A percentile compares a stretch with the other conserved stretches of the same genome.
Evolutionary conservation across 805 yeast species (phyloP).

Genomic region (Hanseniaspora thailandica): DNA sequence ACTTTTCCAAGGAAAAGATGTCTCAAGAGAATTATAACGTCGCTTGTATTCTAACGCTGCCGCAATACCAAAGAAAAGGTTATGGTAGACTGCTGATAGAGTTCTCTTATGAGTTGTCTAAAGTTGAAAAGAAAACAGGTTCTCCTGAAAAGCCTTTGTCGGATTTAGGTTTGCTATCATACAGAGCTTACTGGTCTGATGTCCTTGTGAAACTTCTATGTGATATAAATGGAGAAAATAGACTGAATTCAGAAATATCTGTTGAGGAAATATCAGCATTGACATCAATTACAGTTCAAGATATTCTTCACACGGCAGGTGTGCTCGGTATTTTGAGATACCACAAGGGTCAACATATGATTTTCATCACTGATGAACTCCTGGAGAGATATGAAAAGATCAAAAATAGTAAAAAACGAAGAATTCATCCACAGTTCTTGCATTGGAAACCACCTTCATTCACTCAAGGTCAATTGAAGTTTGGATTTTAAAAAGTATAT

Average conservation of each 20-base stretch:
- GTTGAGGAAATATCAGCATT: slow-evolving; percentile 80
- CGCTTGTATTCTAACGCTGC: slow-evolving; percentile 91
- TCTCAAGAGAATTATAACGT: slow-evolving; percentile 90
- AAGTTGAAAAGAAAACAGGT: slow-evolving; percentile 80
- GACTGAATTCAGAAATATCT: slow-evolving; percentile 52
- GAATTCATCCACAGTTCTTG: slow-evolving; percentile 58
- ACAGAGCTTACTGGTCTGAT: slow-evolving; percentile 95
- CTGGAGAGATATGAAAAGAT: slow-evolving; percentile 60
- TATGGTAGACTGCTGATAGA: slow-evolving; percentile 85
- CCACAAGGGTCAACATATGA: slow-evolving; percentile 89
- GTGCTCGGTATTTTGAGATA: slow-evolving; percentile 81
- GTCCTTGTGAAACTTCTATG: slow-evolving; percentile 63
- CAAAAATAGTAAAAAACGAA: slow-evolving; percentile 61
- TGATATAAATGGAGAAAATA: slow-evolving; percentile 24
- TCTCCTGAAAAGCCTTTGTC: slow-evolving; percentile 96
- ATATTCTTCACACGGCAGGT: slow-evolving; percentile 84
- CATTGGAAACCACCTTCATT: slow-evolving; percentile 90
- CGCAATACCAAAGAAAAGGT: slow-evolving; percentile 93
- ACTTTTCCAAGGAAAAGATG: slow-evolving; percentile 93
- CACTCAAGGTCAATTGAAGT: slow-evolving; percentile 89
- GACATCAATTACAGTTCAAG: slow-evolving; percentile 94
- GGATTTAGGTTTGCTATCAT: slow-evolving; percentile 84
- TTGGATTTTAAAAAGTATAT: slow-evolving; percentile 38
- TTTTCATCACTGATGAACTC: slow-evolving; percentile 74
- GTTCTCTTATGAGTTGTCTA: slow-evolving; percentile 82